Percentiles rank a stretch among this genome's conserved stretches.
Conservation (phyloP, 495 filamentous ascomycete species). For the Terfezia claveryi region DNA sequence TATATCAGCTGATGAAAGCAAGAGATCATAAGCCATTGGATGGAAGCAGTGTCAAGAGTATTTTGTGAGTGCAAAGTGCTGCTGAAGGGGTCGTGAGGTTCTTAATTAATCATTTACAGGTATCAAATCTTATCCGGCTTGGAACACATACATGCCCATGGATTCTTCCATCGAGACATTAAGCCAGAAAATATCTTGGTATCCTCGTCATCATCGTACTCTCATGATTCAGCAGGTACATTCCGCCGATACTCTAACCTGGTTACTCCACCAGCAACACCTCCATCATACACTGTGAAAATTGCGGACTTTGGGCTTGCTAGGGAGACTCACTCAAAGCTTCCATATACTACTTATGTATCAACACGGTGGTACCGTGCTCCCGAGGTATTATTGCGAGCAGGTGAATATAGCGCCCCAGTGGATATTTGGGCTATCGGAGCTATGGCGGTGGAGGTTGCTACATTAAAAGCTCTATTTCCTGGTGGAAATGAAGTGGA, state of each 20-base stretch:
- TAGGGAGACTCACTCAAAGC: conserved; percentile 83
- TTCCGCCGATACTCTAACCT: conserved; percentile 84
- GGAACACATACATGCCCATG: conserved; percentile 89
- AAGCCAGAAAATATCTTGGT: conserved; percentile 99
- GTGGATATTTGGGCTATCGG: conserved; percentile 98
- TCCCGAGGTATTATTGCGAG: conserved; percentile 81
- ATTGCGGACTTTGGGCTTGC: conserved; percentile 99
- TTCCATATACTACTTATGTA: conserved; percentile 95
- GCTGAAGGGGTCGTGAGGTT: too few relatives aligned
- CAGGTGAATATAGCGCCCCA: conserved; percentile 90
- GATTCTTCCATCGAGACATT: conserved; percentile 98
- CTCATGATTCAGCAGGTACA: conserved; percentile 50
- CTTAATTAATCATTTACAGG: not conserved
- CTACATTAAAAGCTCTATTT: conserved; percentile 90
- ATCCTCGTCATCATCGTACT: conserved; percentile 55
- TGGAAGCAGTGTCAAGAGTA: conserved; percentile 82
- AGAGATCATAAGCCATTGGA: conserved; percentile 87
- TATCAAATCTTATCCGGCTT: conserved; percentile 92
- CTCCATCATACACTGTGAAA: conserved; percentile 85
- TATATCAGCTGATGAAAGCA: conserved; percentile 98
- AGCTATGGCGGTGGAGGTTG: conserved; percentile 99
- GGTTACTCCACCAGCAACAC: conserved; percentile 85
- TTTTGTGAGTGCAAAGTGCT: conserved; percentile 28
- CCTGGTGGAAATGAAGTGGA: conserved; percentile 97
- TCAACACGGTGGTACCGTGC: conserved; percentile 98